Base-by-base conservation (phyloP, 441 rosid species). In the Dalechampia spathulata region DNA sequence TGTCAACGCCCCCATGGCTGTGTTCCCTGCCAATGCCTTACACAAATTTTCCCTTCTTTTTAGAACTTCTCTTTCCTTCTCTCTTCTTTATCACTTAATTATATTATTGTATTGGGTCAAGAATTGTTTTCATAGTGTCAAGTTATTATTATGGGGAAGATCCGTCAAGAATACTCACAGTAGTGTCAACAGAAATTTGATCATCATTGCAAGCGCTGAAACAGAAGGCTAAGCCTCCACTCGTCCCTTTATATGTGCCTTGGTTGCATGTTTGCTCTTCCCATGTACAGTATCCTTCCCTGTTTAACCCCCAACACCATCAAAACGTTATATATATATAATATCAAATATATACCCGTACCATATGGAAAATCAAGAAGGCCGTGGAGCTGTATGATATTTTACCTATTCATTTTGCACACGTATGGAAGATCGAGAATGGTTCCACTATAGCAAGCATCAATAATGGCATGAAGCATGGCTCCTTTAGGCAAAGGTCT, bases 391-490 rank as follows among this genome's bases (percentile, higher is more conserved):
- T n/a, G n/a, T n/a, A n/a, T n/a, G n/a, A n/a, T n/a, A n/a, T n/a
- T n/a, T 45, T 53, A 84, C 96, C 81, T 68, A 57, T 73, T 73
- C 84, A 86, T 78, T 57, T 78, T 75, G 76, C 95, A 85, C 21
- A 77, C 45, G 64, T 70, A 81, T 32, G 83, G 82, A 16, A 86
- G 77, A 64, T 90, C 87, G 48, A 90, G 86, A 9, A 83, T 66
- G 40, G 97, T 85, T 42, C 86, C 89, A 30, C 95, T 87, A 60
- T 79, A 61, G 69, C 97, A 85, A n/a, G 94, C 66, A 62, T 90
- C 97, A 9, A 90, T 52, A 32, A 87, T 62, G 34, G 91, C 87
- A n/a, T 84, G 93, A 54, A 90, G 92, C 54, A 60, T 78, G 57
- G 68, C 90, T 16, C 85, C 90, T 38, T 47, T 63, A 23, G 82